These are phyloP conservation scores for Coleophoma eucalyptorum DNA, from an alignment of 2,329 filamentous ascomycete genomes.

Conservation along the genomic window DNA sequence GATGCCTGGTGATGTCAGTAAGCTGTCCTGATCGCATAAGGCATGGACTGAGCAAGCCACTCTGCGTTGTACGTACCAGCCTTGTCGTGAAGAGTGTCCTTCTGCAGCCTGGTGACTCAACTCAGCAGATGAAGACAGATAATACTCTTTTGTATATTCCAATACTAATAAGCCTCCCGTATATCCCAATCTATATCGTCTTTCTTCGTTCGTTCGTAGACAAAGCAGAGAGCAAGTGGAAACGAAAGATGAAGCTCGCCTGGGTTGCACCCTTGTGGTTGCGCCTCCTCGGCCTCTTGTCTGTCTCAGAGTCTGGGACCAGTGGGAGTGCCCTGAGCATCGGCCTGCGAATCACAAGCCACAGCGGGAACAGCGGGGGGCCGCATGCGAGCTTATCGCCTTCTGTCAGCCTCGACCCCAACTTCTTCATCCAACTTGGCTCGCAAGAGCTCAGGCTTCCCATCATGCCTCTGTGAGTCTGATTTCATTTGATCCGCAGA, in stretches of 20 bases:
- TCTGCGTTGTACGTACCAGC: not conserved
- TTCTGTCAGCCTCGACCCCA: slow-evolving; percentile 25
- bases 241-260: slow-evolving; percentile 18
- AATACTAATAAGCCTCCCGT: not conserved
- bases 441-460: slow-evolving; percentile 23
- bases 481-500: not conserved
- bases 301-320: too few species aligned
- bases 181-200: not conserved
- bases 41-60: too few species aligned
- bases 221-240: too few species aligned
- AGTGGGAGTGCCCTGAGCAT: not conserved
- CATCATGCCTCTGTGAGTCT: slow-evolving; percentile 43
- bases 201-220: too few species aligned
- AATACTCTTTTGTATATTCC: not conserved
- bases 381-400: not conserved
- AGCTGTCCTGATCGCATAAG: not conserved
- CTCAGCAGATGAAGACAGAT: not conserved
- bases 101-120: not conserved
- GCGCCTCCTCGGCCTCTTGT: slow-evolving; percentile 4
- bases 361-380: too few species aligned
- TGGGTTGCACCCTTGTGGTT: slow-evolving; percentile 21
- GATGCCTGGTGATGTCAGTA: not conserved
- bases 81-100: not conserved
- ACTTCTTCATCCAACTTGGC: slow-evolving; percentile 25
- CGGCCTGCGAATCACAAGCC: not conserved